Evolutionary conservation across 2,329 filamentous ascomycete species (phyloP), one percentile per base, ranked within the genome.

Genomic region (Cladosporium velox): DNA sequence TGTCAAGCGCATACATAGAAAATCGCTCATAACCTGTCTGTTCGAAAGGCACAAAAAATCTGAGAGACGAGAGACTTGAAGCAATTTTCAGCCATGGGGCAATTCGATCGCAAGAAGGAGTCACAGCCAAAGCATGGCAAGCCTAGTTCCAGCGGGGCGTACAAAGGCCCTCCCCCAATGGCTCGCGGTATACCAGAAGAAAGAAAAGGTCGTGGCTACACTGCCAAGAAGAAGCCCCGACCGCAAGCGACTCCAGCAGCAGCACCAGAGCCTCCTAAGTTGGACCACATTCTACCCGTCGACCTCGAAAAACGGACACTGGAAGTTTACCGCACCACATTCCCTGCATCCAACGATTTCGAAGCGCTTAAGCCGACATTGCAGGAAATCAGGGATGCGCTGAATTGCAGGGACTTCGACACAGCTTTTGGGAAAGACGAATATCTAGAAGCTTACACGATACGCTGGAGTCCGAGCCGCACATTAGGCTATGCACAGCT

Each of bases 401-500:
- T 64, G 11, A n/a, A 26, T 12, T n/a, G 26, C 4, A 64, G 95
- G 35, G 91, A 98, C 76, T 98, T 98, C 78, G 84, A 84, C 14
- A 80, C 83, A 18, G 94, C 94, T 0, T 99, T 98, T 79, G 88
- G 88, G 0, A 84, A 83, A 55, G 84, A 87, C 65, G 87, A 90
- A 54, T 86, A 90, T 72, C 84, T 97, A 21, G 87, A 90, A 67
- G 91, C 90, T 11, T 99, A 99, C 81, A 92, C 92, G 10, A 87
- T 92, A 64, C 83, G 95, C 72, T 99, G 94, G 93, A 97, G 93
- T 78, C 91, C 94, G 1, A 90, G 91, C 62, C 85, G 95, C 63
- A 91, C 93, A 0, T 80, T 98, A 62, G 92, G 90, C 69, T 98
- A 98, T 79, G 82, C 87, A n/a, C 81, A 84, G n/a, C 75, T 89